A percentile compares a stretch with the other conserved stretches of the same genome.
phyloP scores from a whole-genome alignment of 2,329 filamentous ascomycete genomes.

The Hymenotorrendiella dingleyae region DNA sequence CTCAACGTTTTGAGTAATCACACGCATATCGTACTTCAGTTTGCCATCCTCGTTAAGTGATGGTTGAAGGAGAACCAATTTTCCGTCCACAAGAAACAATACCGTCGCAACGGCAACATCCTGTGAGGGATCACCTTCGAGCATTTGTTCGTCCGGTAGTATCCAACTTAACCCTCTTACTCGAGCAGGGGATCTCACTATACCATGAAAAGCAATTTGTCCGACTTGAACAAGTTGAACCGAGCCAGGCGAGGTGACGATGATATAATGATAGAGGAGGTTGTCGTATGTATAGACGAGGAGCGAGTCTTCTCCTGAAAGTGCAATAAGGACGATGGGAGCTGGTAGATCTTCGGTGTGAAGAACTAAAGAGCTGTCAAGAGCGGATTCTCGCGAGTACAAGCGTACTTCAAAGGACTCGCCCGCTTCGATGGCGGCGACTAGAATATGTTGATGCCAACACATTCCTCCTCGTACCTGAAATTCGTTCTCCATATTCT shows the following conservation, averaged over 20 bases:
- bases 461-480: conserved; percentile 94
- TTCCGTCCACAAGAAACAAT: conserved; percentile 93
- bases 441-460: conserved; percentile 94
- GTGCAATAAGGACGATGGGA: conserved; percentile 83
- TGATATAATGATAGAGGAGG: conserved; percentile 88
- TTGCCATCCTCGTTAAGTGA: conserved; percentile 75
- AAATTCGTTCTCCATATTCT: conserved; percentile 80
- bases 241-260: conserved; percentile 62
- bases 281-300: conserved; percentile 98
- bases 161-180: conserved; percentile 96
- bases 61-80: conserved; percentile 85
- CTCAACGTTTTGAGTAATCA: conserved; percentile 92
- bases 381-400: conserved; percentile 77
- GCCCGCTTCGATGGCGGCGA: conserved; percentile 85
- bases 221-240: conserved; percentile 87
- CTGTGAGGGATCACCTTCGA: conserved; percentile 88
- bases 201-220: conserved; percentile 95
- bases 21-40: conserved; percentile 96
- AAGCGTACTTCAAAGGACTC: conserved; percentile 81
- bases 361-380: conserved; percentile 68
- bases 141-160: conserved; percentile 80
- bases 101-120: conserved; percentile 93
- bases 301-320: conserved; percentile 87
- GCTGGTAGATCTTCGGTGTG: conserved; percentile 73
- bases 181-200: conserved; percentile 85